Evolutionary conservation across 495 filamentous ascomycete species (phyloP), one percentile per base, ranked within the genome.

Genomic region (Platismatia glauca): DNA sequence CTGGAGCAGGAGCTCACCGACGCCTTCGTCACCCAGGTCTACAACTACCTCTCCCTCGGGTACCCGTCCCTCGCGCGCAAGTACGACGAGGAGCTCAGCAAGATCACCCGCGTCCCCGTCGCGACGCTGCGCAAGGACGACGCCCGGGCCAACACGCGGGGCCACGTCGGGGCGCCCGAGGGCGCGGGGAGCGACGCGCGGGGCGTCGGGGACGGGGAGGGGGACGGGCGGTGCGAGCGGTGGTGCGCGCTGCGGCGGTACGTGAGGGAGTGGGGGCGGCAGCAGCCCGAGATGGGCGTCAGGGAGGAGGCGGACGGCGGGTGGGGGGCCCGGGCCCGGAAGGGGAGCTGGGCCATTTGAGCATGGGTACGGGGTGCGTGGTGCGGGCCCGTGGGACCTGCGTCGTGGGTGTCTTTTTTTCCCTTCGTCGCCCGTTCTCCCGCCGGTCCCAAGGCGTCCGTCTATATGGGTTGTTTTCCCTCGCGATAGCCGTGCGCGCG

Each of bases 1-100:
- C 79, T 88, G 44, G 77, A 83, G 16, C 73, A 77, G 55, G 89
- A 94, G 69, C 91, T 91, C 67, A 72, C 85, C 62, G 89, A 95
- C 72, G 78, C 74, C n/a, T 93, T 96, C 74, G 83, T 96, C 46
- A 95, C 90, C 4, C 91, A 97, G 72, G 90, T 97, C 22, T 97
- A 92, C 77, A 96, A 97, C 71, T 97, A 97, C 74, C 79, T 97
- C 18, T 95, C 90, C 1, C 81, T 97, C 27, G 91, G 92, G 5
- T 97, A 95, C 71, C 90, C 91, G 11, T 84, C 88, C 20, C 80
- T 91, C 33, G 92, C 91, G 15, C 83, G 88, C 16, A 82, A 82
- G 59, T 97, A 87, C 69, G 92, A 97, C 71, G 75, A 82, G 48
- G 92, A 97, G 74, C 78, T 97, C 29, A 81, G 84, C 70, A 86